phyloP scores from a whole-genome alignment of 148 eudicot genomes.

The Silene conica region DNA sequence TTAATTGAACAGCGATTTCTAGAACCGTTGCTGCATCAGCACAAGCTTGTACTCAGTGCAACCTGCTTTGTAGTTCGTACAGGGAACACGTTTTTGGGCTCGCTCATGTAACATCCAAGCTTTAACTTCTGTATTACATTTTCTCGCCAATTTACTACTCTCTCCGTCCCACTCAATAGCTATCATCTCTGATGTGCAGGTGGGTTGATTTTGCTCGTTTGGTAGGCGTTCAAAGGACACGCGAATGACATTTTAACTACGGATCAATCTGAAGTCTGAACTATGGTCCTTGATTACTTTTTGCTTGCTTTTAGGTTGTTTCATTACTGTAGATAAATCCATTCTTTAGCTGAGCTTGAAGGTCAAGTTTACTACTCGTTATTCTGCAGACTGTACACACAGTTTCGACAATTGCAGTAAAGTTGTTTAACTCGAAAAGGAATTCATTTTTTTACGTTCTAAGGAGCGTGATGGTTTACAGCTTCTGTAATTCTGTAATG shows the following conservation, averaged over 20 bases:
- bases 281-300: too few species aligned
- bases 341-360: background rate
- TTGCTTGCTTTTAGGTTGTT: background rate
- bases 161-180: too few species aligned
- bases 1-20: constrained; percentile 71
- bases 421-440: too few species aligned
- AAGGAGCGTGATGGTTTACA: too few species aligned
- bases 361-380: too few species aligned
- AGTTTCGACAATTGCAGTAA: too few species aligned
- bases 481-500: too few species aligned
- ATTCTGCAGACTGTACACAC: too few species aligned
- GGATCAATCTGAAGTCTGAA: background rate
- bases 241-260: constrained; percentile 27
- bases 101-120: constrained; percentile 39
- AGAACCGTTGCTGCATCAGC: constrained; percentile 76
- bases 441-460: too few species aligned
- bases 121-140: too few species aligned
- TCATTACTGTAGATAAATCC: background rate
- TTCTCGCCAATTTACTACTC: too few species aligned
- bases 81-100: constrained; percentile 87
- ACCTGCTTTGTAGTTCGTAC: constrained; percentile 82
- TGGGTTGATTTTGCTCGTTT: constrained; percentile 97
- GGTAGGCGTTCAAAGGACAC: constrained; percentile 66
- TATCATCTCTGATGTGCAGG: too few species aligned
- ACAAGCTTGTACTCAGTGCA: constrained; percentile 63